These are phyloP conservation scores for Colletotrichum sansevieriae DNA, from an alignment of 2,329 filamentous ascomycete genomes.

Conservation along the genomic window DNA sequence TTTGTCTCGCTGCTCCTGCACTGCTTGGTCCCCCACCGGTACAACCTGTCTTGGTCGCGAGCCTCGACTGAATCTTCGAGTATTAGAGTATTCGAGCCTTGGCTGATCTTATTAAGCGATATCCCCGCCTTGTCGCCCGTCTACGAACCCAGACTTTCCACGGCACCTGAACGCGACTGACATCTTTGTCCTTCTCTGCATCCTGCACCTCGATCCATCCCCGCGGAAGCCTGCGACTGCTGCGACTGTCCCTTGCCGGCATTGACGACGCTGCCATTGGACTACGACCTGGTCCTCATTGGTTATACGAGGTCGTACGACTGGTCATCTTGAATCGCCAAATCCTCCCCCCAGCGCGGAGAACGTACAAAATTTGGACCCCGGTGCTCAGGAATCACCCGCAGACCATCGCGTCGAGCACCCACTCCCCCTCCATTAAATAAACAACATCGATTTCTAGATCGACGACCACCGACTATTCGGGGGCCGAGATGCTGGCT, in stretches of 20 bases:
- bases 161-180: conserved; percentile 21
- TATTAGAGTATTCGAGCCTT: conserved; percentile 8
- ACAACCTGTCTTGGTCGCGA: not conserved
- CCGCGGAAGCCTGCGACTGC: conserved; percentile 23
- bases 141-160: conserved; percentile 13
- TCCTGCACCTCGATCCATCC: conserved; percentile 13
- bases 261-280: conserved; percentile 20
- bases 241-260: conserved; percentile 16
- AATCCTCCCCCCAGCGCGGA: conserved; percentile 8
- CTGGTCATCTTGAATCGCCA: conserved; percentile 20
- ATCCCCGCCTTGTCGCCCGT: conserved; percentile 6
- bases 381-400: conserved; percentile 6
- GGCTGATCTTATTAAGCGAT: conserved; percentile 34
- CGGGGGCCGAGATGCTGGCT: conserved; percentile 54
- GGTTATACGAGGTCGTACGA: conserved; percentile 35
- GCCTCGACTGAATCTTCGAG: conserved; percentile 4
- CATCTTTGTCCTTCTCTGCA: conserved; percentile 10
- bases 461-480: conserved; percentile 42
- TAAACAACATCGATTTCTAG: conserved; percentile 31
- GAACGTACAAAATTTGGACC: conserved; percentile 18
- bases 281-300: conserved; percentile 5
- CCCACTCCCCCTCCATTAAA: conserved; percentile 10
- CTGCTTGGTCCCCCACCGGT: not conserved
- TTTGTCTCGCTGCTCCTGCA: conserved; percentile 9
- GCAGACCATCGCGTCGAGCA: conserved; percentile 14